phyloP scores from a whole-genome alignment of 306 rosid genomes.

The Gastrolobium villosum region DNA sequence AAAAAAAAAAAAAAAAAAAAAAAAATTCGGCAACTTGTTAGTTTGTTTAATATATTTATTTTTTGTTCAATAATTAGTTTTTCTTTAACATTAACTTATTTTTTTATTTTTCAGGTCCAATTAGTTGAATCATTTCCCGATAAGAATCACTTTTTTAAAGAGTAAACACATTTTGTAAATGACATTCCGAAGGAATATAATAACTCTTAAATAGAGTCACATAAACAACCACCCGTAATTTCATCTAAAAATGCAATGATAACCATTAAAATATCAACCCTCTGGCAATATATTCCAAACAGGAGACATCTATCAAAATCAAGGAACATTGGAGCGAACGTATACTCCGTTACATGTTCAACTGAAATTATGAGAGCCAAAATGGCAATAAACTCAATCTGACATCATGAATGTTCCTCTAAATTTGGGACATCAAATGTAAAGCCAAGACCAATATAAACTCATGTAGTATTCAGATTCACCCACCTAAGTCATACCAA shows the following conservation, averaged over 20 bases:
- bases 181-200: neutral
- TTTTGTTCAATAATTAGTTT: too few species aligned
- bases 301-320: slow-evolving; percentile 33
- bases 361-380: slow-evolving; percentile 19
- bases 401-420: slow-evolving; percentile 40
- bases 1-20: too few species aligned
- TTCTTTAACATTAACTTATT: too few species aligned
- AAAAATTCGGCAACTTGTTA: too few species aligned
- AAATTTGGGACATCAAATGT: slow-evolving; percentile 29
- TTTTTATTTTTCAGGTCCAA: too few species aligned
- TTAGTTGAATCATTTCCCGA: too few species aligned
- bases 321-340: slow-evolving; percentile 27
- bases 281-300: slow-evolving; percentile 40
- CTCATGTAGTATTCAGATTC: slow-evolving; percentile 43
- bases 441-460: slow-evolving; percentile 38
- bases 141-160: too few species aligned
- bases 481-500: slow-evolving; percentile 55
- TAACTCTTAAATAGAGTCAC: neutral
- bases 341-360: slow-evolving; percentile 30
- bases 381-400: slow-evolving; percentile 32
- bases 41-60: too few species aligned
- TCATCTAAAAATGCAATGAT: neutral
- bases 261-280: neutral
- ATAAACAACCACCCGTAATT: neutral
- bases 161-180: neutral